These are phyloP conservation scores for Castanea sativa DNA, from an alignment of 306 rosid genomes.

Conservation along the genomic window DNA sequence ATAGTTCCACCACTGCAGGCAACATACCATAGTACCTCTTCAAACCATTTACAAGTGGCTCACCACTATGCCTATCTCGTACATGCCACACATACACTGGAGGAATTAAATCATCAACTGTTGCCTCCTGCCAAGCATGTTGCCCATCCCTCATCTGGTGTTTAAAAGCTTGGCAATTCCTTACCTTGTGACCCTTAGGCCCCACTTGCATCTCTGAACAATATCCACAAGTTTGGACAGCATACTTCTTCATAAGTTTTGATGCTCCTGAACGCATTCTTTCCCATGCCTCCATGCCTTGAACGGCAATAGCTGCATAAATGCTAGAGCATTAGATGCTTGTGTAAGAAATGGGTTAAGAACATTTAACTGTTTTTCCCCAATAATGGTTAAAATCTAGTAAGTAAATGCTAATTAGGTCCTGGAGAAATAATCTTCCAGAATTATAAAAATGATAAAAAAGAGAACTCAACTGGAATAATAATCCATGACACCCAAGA, in stretches of 20 bases:
- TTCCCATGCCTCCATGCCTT: slow-evolving; percentile 69
- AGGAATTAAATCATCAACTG: slow-evolving; percentile 51
- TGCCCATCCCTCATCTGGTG: slow-evolving; percentile 89
- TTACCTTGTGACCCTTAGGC: slow-evolving; percentile 67
- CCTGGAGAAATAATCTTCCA: background rate
- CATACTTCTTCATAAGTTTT: slow-evolving; percentile 56
- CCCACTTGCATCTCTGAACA: slow-evolving; percentile 80
- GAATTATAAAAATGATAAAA: background rate
- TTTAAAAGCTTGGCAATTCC: slow-evolving; percentile 67
- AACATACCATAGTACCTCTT: slow-evolving; percentile 61
- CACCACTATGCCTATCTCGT: slow-evolving; percentile 30
- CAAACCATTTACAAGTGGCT: slow-evolving; percentile 51
- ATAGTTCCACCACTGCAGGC: slow-evolving; percentile 74
- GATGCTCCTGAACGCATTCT: slow-evolving; percentile 50
- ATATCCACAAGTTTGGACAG: slow-evolving; percentile 70
- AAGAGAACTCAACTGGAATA: background rate
- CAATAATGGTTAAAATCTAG: background rate
- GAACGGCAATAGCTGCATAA: slow-evolving; percentile 45
- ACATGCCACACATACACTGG: slow-evolving; percentile 65
- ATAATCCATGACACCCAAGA: background rate
- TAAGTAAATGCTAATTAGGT: background rate
- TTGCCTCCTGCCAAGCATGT: slow-evolving; percentile 80
- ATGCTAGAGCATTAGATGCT: background rate
- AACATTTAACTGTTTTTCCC: background rate
- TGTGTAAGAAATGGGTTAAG: background rate